Percentiles rank a stretch among this genome's conserved stretches.
Evolutionary conservation across 441 rosid genomes (phyloP).

Genomic region (Croton setiger): DNA sequence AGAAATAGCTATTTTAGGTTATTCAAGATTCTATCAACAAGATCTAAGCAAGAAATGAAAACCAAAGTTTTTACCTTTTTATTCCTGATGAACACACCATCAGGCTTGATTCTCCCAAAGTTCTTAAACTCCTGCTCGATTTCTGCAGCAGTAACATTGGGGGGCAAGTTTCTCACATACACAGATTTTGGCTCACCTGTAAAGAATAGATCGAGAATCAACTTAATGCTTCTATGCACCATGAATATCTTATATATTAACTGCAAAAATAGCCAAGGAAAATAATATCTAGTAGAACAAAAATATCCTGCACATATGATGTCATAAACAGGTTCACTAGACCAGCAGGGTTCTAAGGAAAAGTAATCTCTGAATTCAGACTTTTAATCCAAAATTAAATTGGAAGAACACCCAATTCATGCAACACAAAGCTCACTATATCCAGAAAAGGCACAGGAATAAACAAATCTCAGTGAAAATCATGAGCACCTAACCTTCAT

Average conservation of each 20-base stretch:
- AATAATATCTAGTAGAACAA: no score
- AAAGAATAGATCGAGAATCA: conserved; percentile 19
- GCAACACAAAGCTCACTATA: background rate
- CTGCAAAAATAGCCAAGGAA: background rate
- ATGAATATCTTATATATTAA: conserved; percentile 1
- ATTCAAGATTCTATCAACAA: background rate
- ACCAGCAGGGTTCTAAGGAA: conserved; percentile 3
- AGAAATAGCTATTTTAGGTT: conserved; percentile 24
- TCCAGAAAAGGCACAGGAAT: conserved; percentile 9
- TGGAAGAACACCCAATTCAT: background rate
- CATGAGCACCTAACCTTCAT: conserved; percentile 44
- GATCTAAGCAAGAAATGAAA: background rate
- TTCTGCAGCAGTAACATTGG: conserved; percentile 55
- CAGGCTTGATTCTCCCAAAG: conserved; percentile 60
- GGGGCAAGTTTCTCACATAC: conserved; percentile 64
- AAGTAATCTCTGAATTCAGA: background rate
- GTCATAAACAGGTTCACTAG: background rate
- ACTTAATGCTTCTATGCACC: background rate
- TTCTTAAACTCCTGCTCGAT: conserved; percentile 58
- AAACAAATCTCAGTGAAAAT: background rate
- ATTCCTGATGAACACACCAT: conserved; percentile 64
- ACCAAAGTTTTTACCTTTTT: conserved; percentile 46
- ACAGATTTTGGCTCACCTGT: conserved; percentile 73
- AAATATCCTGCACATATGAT: background rate
- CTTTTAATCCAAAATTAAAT: background rate